Percentiles rank a stretch among this genome's conserved stretches.
phyloP scores from a whole-genome alignment of 1,139 yeast genomes.

The Zhuliangozyma blackwelliae region DNA sequence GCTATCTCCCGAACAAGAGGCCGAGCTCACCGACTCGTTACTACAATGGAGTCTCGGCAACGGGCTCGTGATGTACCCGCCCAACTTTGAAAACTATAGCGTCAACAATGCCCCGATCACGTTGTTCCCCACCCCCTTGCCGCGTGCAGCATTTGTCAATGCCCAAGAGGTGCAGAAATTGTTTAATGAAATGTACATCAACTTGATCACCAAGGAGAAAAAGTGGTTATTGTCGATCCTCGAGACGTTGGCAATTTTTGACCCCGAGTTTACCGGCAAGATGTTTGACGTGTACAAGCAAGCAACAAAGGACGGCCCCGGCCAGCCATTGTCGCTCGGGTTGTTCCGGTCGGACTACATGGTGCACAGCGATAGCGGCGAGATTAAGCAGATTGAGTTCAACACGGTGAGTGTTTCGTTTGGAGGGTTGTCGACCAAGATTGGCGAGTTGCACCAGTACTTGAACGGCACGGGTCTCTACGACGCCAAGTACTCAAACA shows the following conservation, averaged over 20 bases:
- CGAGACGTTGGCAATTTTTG: conserved; percentile 53
- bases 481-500: conserved; percentile 28
- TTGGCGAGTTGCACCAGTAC: conserved; percentile 69
- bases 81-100: conserved; percentile 39
- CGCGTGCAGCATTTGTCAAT: conserved; percentile 56
- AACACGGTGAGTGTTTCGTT: conserved; percentile 94
- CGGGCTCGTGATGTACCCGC: conserved; percentile 78
- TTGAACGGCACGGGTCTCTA: conserved; percentile 57
- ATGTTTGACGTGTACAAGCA: conserved; percentile 56
- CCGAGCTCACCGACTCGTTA: conserved; percentile 37
- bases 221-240: conserved; percentile 62
- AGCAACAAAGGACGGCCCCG: conserved; percentile 36
- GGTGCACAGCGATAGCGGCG: conserved; percentile 46
- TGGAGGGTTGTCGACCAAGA: conserved; percentile 83
- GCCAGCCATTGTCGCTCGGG: conserved; percentile 74
- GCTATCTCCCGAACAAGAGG: conserved; percentile 23
- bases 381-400: conserved; percentile 89
- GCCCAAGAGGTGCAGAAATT: conserved; percentile 65
- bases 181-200: conserved; percentile 73
- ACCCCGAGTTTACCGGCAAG: conserved; percentile 76
- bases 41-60: conserved; percentile 76
- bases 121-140: conserved; percentile 85
- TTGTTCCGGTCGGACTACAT: conserved; percentile 89
- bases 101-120: conserved; percentile 83
- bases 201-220: conserved; percentile 48